Conservation (phyloP, 768 basidiomycete species). For the Boletellus ananiceps region DNA sequence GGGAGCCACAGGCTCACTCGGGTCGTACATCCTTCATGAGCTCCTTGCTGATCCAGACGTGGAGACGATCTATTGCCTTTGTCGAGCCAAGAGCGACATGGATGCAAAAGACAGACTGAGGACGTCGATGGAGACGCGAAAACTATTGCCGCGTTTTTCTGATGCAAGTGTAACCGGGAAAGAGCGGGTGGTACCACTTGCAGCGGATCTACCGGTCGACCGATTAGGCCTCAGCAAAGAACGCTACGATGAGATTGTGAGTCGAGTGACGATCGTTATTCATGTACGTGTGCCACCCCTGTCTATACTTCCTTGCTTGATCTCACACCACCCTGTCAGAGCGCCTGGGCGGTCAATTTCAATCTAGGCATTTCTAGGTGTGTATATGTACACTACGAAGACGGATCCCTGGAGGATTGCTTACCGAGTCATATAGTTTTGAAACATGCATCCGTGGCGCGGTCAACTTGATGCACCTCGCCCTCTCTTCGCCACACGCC, state of each 20-base stretch:
- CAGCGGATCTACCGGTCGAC: conserved; percentile 39
- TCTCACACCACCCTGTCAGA: conserved; percentile 27
- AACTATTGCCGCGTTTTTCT: conserved; percentile 21
- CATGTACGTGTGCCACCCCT: conserved; percentile 30
- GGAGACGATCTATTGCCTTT: conserved; percentile 44
- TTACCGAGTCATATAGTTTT: conserved; percentile 25
- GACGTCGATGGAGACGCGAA: conserved; percentile 39
- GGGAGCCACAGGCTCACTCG: conserved; percentile 50
- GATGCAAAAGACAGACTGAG: conserved; percentile 39
- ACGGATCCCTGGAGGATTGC: neutral
- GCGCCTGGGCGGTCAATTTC: conserved; percentile 58
- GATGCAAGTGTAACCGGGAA: neutral
- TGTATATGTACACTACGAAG: neutral
- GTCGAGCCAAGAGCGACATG: conserved; percentile 42
- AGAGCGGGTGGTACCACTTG: conserved; percentile 37
- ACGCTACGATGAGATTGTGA: conserved; percentile 35
- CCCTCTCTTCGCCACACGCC: conserved; percentile 34
- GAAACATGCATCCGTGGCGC: conserved; percentile 47
- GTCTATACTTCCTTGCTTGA: neutral
- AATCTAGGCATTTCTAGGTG: conserved; percentile 33
- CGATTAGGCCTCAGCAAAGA: conserved; percentile 38
- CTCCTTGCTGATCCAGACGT: conserved; percentile 36
- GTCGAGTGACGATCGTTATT: conserved; percentile 40
- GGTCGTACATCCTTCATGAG: conserved; percentile 46
- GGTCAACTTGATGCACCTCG: conserved; percentile 47